Base-by-base conservation (phyloP, 177 flowering plant species). In the Vitis hybrid region DNA sequence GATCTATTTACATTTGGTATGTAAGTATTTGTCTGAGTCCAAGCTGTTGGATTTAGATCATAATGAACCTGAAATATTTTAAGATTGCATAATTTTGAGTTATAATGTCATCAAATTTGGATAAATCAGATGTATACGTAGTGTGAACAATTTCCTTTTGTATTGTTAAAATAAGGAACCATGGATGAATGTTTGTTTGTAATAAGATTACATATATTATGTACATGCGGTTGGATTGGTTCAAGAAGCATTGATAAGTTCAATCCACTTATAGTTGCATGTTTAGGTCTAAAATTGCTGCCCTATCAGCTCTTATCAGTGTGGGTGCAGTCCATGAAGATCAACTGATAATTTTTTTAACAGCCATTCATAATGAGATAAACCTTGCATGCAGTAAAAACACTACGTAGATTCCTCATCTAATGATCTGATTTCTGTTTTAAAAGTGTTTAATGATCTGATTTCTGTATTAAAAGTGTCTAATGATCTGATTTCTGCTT, bases 391-490 rank as follows among this genome's bases (percentile, higher is more conserved):
- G 2, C 17, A 13, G 35, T 62, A 18, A 17, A 27, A 62, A n/a
- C 24, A 60, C 30, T 35, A 3, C 2, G n/a, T 48, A 49, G 17
- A 15, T 63, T 63, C 17, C 17, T 65, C 6, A 4, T 11, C 27
- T 9, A 24, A 55, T 52, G 11, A n/a, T 24, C 6, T 32, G 52
- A 52, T 56, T 49, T 73, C 48, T 56, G 11, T 71, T 21, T 71
- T 78, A 70, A 35, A 35, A 6, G 46, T 35, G 46, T 10, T 24
- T 14, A 24, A 55, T 52, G 11, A 12, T 24, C 6, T 32, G 58
- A 52, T 56, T 49, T 73, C 48, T 56, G 8, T 71, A n/a, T n/a
- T n/a, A n/a, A n/a, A n/a, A n/a, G n/a, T 21, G 69, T 11, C 15
- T 8, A 24, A 55, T 52, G 11, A n/a, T 24, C 3, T 32, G 58